Conservation (phyloP, 2,329 filamentous ascomycete species). For the Paraphoma chrysanthemicola region DNA sequence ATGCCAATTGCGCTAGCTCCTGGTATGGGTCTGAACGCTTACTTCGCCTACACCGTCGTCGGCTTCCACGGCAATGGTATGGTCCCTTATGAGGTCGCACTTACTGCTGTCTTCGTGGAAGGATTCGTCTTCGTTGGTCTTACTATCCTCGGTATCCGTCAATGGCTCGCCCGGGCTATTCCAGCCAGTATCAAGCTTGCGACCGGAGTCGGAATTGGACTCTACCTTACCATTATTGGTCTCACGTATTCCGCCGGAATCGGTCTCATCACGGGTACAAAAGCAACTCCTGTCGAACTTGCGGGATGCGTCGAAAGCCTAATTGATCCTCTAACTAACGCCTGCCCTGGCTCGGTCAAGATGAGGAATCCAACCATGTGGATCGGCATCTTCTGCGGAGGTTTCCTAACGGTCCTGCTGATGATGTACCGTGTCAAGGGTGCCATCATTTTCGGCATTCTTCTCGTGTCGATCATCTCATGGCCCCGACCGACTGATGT, state of each 20-base stretch:
- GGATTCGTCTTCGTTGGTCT: constrained; percentile 84
- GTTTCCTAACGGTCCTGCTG: constrained; percentile 78
- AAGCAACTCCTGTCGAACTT: constrained; percentile 72
- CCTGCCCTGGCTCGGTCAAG: constrained; percentile 70
- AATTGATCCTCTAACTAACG: constrained; percentile 46
- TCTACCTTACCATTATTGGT: constrained; percentile 79
- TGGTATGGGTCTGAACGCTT: constrained; percentile 85
- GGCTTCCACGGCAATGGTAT: constrained; percentile 74
- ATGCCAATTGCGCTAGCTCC: constrained; percentile 77
- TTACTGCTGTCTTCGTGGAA: constrained; percentile 89
- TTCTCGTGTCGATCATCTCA: constrained; percentile 85
- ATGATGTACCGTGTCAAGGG: constrained; percentile 89
- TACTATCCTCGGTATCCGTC: constrained; percentile 74
- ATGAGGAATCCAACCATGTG: constrained; percentile 87
- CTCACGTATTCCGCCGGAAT: constrained; percentile 84
- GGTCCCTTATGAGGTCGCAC: constrained; percentile 76
- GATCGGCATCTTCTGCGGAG: constrained; percentile 87
- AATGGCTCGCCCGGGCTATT: constrained; percentile 75
- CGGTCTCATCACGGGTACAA: constrained; percentile 75
- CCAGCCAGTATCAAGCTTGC: constrained; percentile 86
- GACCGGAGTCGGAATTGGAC: constrained; percentile 82
- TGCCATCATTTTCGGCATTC: constrained; percentile 82
- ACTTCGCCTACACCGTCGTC: constrained; percentile 84
- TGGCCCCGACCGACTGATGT: constrained; percentile 81
- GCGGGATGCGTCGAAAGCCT: constrained; percentile 72